These are phyloP conservation scores for Neoscytalidium dimidiatum DNA, from an alignment of 2,329 filamentous ascomycete genomes.

Conservation along the genomic window DNA sequence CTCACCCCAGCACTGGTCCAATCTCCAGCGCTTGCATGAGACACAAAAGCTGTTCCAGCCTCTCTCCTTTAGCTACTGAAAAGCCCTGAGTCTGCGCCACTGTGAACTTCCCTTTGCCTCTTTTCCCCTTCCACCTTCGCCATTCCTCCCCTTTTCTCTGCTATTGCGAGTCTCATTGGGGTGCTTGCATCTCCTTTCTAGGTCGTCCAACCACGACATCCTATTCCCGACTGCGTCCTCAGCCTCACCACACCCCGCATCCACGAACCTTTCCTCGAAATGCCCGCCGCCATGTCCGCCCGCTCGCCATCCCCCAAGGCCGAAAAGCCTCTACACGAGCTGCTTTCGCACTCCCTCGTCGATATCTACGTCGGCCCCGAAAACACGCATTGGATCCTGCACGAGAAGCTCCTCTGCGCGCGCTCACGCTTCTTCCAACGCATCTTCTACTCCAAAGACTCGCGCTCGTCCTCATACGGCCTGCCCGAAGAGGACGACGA, in stretches of 20 bases:
- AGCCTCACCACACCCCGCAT: background rate
- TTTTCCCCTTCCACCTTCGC: too few relatives aligned
- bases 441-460: conserved; percentile 48
- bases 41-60: background rate
- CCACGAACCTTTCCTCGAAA: background rate
- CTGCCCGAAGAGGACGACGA: conserved; percentile 56
- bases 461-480: conserved; percentile 39
- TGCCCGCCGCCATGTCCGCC: conserved; percentile 7
- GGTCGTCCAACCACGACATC: too few relatives aligned
- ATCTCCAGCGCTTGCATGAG: conserved; percentile 5
- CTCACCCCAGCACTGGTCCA: background rate
- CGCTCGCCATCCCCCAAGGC: background rate
- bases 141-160: background rate
- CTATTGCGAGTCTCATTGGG: background rate
- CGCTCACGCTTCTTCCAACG: conserved; percentile 57
- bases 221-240: background rate
- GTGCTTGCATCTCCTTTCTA: too few relatives aligned
- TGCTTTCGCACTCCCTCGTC: conserved; percentile 56
- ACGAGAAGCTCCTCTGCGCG: conserved; percentile 58
- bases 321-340: conserved; percentile 36
- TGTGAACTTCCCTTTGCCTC: background rate
- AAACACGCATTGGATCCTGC: conserved; percentile 57
- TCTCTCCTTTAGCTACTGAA: background rate
- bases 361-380: conserved; percentile 58
- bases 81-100: background rate